Evolutionary conservation across 805 yeast species (phyloP), one percentile per base, ranked within the genome.

Genomic region (Candida sithepensis): DNA sequence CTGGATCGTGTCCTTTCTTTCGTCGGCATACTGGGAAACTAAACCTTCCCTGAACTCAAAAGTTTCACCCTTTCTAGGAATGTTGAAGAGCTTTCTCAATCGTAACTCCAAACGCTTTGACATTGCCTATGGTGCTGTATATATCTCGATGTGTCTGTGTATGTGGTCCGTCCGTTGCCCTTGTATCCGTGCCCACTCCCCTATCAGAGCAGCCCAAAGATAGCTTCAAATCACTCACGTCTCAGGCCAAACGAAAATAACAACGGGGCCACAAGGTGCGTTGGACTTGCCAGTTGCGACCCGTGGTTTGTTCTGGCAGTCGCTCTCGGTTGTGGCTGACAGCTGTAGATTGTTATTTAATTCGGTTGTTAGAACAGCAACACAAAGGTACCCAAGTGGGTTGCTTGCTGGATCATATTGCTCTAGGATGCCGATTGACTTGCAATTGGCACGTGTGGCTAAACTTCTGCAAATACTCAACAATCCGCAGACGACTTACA

Each of bases 1-100:
- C 69, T 92, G 96, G 56, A 94, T 94, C 16, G 99, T 96, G 66
- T 94, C 99, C 65, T 94, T 94, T 50, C 97, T 78, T 61, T 95
- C 98, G 55, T 81, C 84, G 22, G 97, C 96, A 68, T 88, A 94
- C 69, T 89, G 97, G 8, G 97, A 89, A 4, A 91, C 97, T 45
- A 94, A 75, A 1, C 97, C 98, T 30, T 81, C 81, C 56, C 91
- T 81, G 59, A 94, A 78, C 68, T 94, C 99, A 58, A 79, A 88
- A n/a, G 96, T 82, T 68, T 94, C 96, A 26, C 83, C 85, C 60
- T 79, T 79, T 41, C 73, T 72, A 20, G 85, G 85, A 24, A 77
- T 66, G 52, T 78, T 78, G 62, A 82, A 79, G 55, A 81, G 73
- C 64, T 73, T 74, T 48, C 84, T 69, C 47, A 82, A 67, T 51